phyloP scores from a whole-genome alignment of 2,329 filamentous ascomycete species.

The Dothiorella sarmentorum region DNA sequence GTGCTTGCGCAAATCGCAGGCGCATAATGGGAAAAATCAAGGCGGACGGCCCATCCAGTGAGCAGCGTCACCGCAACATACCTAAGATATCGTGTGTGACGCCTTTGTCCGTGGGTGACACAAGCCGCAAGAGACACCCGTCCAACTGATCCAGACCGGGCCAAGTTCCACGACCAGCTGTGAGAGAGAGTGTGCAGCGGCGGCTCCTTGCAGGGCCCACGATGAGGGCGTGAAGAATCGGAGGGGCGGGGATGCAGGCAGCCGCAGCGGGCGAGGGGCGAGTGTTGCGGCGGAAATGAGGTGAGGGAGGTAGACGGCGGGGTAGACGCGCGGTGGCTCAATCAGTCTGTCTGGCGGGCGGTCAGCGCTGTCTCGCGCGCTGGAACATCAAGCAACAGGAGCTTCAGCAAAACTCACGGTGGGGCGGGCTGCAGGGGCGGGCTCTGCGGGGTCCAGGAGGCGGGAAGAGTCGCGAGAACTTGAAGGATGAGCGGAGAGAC shows the following conservation, averaged over 20 bases:
- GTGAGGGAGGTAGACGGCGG: constrained; percentile 10
- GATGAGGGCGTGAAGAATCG: neutral
- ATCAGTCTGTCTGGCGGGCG: constrained; percentile 2
- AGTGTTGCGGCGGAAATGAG: constrained; percentile 14
- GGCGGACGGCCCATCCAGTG: constrained; percentile 15
- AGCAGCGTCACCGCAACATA: constrained; percentile 16
- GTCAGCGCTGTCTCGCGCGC: constrained; percentile 5
- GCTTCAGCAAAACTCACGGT: neutral
- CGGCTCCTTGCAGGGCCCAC: neutral
- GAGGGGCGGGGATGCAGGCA: constrained; percentile 3
- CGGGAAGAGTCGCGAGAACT: constrained; percentile 7
- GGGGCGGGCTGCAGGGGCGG: neutral
- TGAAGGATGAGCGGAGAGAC: neutral
- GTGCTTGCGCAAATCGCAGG: constrained; percentile 9
- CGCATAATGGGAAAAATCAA: constrained; percentile 17
- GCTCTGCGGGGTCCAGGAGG: constrained; percentile 17
- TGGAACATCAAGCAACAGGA: no score
- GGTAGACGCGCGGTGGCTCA: constrained; percentile 11
- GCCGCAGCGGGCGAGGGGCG: constrained; percentile 8
- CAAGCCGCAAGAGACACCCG: constrained; percentile 6
- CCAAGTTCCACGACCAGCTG: constrained; percentile 14
- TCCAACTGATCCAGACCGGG: constrained; percentile 9
- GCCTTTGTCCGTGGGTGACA: constrained; percentile 18
- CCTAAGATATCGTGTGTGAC: constrained; percentile 18
- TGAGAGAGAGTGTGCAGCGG: neutral